Percentiles rank a stretch among this genome's conserved stretches.
Evolutionary conservation across 352 stramenopile genomes (phyloP).

Genomic region (Thalassiosira sp.): DNA sequence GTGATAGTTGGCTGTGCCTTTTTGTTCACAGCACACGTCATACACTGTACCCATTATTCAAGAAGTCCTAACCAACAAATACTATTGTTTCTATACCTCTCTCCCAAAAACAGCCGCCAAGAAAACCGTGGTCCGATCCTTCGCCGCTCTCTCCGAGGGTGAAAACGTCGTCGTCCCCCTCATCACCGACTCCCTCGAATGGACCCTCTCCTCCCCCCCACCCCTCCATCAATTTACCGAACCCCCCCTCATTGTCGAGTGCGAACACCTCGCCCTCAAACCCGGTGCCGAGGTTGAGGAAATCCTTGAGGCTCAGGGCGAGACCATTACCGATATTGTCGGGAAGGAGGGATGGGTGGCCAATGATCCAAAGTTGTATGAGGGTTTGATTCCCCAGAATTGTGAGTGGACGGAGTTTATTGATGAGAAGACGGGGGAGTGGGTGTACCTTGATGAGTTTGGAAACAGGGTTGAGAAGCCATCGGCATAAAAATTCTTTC

Average conservation of each 20-base stretch:
- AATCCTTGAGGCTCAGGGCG: conserved; percentile 74
- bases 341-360: conserved; percentile 78
- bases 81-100: no score
- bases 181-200: conserved; percentile 85
- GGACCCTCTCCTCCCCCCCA: conserved; percentile 83
- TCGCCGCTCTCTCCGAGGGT: conserved; percentile 44
- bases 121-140: conserved; percentile 6
- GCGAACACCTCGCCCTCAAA: conserved; percentile 72
- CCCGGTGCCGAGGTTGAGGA: conserved; percentile 79
- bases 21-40: no score
- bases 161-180: conserved; percentile 80
- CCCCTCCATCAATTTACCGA: conserved; percentile 88
- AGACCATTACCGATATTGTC: conserved; percentile 79
- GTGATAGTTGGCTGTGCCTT: no score
- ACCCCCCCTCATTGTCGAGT: conserved; percentile 87
- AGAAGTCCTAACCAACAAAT: no score
- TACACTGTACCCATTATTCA: no score
- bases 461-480: conserved; percentile 61
- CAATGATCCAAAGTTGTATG: conserved; percentile 80
- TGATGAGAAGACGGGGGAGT: conserved; percentile 81
- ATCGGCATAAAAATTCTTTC: background rate
- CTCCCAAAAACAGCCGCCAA: conserved; percentile 4
- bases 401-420: conserved; percentile 80
- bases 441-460: conserved; percentile 78
- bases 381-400: conserved; percentile 82